phyloP scores from a whole-genome alignment of 164 flowering plant genomes.

The Sextonia rubra region DNA sequence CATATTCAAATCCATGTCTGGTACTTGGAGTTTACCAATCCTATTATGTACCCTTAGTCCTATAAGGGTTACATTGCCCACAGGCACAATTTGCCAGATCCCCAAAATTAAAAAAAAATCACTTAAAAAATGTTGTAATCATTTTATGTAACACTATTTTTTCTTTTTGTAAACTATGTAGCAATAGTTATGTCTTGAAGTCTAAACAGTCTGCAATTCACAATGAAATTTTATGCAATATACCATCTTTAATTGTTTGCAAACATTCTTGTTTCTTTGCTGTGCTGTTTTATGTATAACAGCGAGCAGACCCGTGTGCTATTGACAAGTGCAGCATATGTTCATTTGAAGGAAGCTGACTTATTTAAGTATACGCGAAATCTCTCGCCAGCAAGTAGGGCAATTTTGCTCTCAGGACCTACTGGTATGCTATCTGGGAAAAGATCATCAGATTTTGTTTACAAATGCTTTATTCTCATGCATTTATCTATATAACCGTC shows the following conservation, averaged over 20 bases:
- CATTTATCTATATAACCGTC: background rate
- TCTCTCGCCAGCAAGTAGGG: slow-evolving; percentile 86
- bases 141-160: too few relatives aligned
- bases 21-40: too few relatives aligned
- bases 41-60: too few relatives aligned
- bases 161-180: too few relatives aligned
- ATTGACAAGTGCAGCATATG: slow-evolving; percentile 87
- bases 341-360: slow-evolving; percentile 78
- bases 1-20: too few relatives aligned
- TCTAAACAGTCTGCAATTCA: background rate
- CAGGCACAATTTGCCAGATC: too few relatives aligned
- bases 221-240: background rate
- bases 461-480: background rate
- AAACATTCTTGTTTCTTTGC: background rate
- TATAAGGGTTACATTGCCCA: too few relatives aligned
- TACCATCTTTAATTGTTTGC: background rate
- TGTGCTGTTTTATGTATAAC: slow-evolving; percentile 11
- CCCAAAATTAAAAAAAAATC: too few relatives aligned
- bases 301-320: slow-evolving; percentile 88
- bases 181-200: too few relatives aligned
- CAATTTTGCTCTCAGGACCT: slow-evolving; percentile 92
- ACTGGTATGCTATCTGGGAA: slow-evolving; percentile 54
- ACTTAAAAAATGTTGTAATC: too few relatives aligned
- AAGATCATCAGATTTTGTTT: background rate
- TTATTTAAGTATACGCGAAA: slow-evolving; percentile 72